Conservation (phyloP, 495 filamentous ascomycete species). For the Trichocladium antarcticum region DNA sequence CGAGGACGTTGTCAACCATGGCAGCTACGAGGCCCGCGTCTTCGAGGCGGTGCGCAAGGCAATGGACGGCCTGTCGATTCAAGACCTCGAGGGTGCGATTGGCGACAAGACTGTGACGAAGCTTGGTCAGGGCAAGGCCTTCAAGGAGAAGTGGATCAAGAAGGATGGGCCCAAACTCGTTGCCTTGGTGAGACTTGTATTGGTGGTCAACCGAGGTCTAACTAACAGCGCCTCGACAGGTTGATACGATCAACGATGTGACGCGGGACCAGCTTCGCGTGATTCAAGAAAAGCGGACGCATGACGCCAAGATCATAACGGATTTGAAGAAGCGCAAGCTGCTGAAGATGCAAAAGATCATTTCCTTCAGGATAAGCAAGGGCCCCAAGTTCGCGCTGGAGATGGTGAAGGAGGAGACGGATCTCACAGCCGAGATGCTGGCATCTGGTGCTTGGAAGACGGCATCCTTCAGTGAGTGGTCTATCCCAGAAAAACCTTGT, state of each 20-base stretch:
- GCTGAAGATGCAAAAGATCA: conserved; percentile 67
- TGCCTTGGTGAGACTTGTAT: conserved; percentile 10
- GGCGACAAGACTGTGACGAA: conserved; percentile 79
- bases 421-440: conserved; percentile 89
- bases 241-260: conserved; percentile 61
- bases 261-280: conserved; percentile 61
- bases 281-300: conserved; percentile 55
- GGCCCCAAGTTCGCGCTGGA: conserved; percentile 76
- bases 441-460: conserved; percentile 71
- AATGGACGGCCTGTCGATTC: conserved; percentile 66
- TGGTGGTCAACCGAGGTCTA: neutral
- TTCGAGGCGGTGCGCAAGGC: conserved; percentile 74
- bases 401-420: conserved; percentile 86
- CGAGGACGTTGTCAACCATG: conserved; percentile 64
- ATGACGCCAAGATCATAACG: conserved; percentile 59
- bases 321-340: conserved; percentile 89
- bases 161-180: conserved; percentile 44
- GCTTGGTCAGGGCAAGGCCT: conserved; percentile 88
- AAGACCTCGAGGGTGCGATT: conserved; percentile 59
- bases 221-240: conserved; percentile 27
- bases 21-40: conserved; percentile 89
- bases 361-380: conserved; percentile 71
- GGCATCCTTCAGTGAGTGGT: conserved; percentile 53
- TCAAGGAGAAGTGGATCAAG: conserved; percentile 94
- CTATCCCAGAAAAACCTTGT: neutral